A percentile compares a stretch with the other conserved stretches of the same genome.
Conservation (phyloP, 176 grass and related monocot species). For the Melocanna baccifera region DNA sequence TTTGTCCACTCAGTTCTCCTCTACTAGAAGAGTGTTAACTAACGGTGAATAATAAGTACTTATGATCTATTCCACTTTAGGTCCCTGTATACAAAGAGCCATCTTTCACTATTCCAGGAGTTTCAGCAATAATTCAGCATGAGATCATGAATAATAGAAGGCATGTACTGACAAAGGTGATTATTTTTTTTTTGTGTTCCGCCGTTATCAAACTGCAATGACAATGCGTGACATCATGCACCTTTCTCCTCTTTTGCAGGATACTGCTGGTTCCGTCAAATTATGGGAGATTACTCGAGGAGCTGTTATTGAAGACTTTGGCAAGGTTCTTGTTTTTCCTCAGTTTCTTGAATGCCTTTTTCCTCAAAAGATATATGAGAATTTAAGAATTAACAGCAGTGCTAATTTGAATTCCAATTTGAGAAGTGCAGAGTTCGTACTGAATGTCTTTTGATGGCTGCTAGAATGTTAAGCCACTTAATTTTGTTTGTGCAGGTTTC, state of each 20-base stretch:
- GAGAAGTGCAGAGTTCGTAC: not conserved
- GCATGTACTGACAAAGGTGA: constrained; percentile 95
- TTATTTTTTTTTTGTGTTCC: constrained; percentile 11
- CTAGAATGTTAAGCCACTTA: constrained; percentile 30
- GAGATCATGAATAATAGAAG: constrained; percentile 97
- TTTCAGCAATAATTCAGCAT: constrained; percentile 78
- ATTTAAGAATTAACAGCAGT: not conserved
- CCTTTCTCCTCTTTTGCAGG: constrained; percentile 44
- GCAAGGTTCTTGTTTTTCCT: constrained; percentile 67
- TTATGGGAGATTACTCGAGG: constrained; percentile 96
- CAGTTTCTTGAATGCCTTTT: constrained; percentile 1
- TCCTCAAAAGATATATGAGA: not conserved
- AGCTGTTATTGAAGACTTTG: constrained; percentile 81
- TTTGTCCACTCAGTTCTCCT: not conserved
- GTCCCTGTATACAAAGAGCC: constrained; percentile 87
- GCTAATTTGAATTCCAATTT: not conserved
- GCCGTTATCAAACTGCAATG: not conserved
- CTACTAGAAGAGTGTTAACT: constrained; percentile 4
- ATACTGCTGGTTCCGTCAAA: constrained; percentile 80
- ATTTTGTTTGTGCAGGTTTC: constrained; percentile 67
- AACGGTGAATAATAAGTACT: not conserved
- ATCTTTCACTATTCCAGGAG: constrained; percentile 66
- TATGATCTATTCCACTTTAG: constrained; percentile 31
- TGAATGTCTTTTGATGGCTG: constrained; percentile 21
- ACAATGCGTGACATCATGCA: constrained; percentile 4